phyloP scores from a whole-genome alignment of 2,329 filamentous ascomycete genomes.

The Ophiostoma angusticollis region DNA sequence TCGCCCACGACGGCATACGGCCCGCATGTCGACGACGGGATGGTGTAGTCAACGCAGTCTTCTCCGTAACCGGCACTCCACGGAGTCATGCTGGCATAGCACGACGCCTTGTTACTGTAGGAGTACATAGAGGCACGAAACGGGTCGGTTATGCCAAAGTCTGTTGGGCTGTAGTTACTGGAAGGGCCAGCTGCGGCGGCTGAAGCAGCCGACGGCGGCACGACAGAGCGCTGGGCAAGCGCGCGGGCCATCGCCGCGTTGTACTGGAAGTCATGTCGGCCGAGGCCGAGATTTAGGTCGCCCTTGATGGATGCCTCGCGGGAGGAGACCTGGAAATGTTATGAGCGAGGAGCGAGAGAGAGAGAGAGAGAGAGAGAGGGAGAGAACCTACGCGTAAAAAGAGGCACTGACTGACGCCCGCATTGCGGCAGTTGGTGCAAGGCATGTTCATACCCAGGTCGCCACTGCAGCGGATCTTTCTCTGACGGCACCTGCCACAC shows the following conservation, averaged over 20 bases:
- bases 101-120: slow-evolving; percentile 4
- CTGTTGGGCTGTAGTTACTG: too few species aligned
- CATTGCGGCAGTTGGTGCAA: slow-evolving; percentile 73
- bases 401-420: slow-evolving; percentile 57
- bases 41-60: slow-evolving; percentile 4
- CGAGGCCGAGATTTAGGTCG: background rate
- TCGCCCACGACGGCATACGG: slow-evolving; percentile 1
- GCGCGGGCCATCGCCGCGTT: slow-evolving; percentile 3
- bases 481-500: slow-evolving; percentile 81
- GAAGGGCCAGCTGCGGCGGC: background rate
- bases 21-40: slow-evolving; percentile 1
- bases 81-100: background rate
- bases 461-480: slow-evolving; percentile 91
- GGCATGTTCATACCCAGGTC: slow-evolving; percentile 62
- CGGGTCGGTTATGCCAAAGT: background rate
- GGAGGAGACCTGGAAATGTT: slow-evolving; percentile 1
- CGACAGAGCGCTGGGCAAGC: slow-evolving; percentile 1
- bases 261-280: background rate
- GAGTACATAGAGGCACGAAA: slow-evolving; percentile 4
- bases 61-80: slow-evolving; percentile 2
- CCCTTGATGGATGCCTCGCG: slow-evolving; percentile 7
- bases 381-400: slow-evolving; percentile 57
- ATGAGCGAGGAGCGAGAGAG: too few species aligned
- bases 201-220: background rate
- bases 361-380: too few species aligned